Evolutionary conservation across 768 basidiomycete genomes (phyloP), one percentile per base, ranked within the genome.

Genomic region (Tulasnella calospora): DNA sequence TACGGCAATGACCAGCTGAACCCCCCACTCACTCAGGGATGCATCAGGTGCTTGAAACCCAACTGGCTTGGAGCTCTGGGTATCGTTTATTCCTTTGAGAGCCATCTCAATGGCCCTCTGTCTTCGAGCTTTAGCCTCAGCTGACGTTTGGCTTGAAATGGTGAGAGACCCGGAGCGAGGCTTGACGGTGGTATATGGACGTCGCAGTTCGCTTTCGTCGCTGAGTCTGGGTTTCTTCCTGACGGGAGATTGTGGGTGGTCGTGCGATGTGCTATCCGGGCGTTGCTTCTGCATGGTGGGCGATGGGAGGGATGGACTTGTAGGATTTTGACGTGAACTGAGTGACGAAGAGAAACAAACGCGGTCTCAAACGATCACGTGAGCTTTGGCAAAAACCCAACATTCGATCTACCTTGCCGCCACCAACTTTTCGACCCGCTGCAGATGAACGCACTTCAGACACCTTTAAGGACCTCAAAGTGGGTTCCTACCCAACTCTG

Each of bases 31-130:
- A 67, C 61, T 30, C 33, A 67, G 19, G 27, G 61, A 17, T 27
- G 61, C 27, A 30, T 67, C 61, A 0, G 61, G 61, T 17, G 33
- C 30, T 67, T 67, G n/a, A 33, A 17, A 5, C 9, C 1, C 61
- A 17, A 35, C 30, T 67, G 61, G 61, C 61, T 67, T 67, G 27
- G 61, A 5, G 61, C 30, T 67, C 30, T 33, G 30, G 27, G n/a
- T 38, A 19, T 46, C 71, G 36, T 3, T 41, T 38, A 72, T 35
- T 15, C 75, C 75, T 30, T 61, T 61, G 7, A 76, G 41, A 61
- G 75, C 75, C 75, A 76, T 76, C 41, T 76, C 55, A 3, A 76
- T 76, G 21, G 75, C 75, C 35, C 23, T 33, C 35, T 61, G 38
- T 61, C 75, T n/a, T 23, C 75, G 51, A 0, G 75, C 75, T 51